Base-by-base conservation (phyloP, 2,329 filamentous ascomycete species). In the Talaromyces sp. region DNA sequence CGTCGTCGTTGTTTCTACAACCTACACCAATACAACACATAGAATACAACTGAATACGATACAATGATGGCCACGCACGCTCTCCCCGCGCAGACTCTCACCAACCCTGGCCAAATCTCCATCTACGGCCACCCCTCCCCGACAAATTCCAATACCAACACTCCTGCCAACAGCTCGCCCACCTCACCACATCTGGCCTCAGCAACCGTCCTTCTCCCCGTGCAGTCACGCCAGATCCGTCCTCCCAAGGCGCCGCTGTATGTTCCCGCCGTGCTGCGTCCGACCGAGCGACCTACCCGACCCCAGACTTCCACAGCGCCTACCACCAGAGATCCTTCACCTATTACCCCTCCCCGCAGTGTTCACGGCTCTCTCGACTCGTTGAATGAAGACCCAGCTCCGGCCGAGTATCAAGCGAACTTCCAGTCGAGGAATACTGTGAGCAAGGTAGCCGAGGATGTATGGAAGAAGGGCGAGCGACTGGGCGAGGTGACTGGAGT, bases 181-280 rank as follows among this genome's bases (percentile, higher is more conserved):
- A 82, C 82, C 19, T 83, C 84, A 6, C 83, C 84, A 58, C 80
- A 80, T 27, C 72, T 78, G 60, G 69, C 74, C n/a, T 74, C 73
- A n/a, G 72, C 75, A n/a, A 66, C 74, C 0, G 69, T 76, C 17
- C 74, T 73, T 60, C 71, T 79, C 10, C 78, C 77, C 2, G 68
- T 80, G 54, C 83, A 84, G 67, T 80, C 81, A 27, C 83, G 84
- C 67, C 85, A 88, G 76, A 77, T 88, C 66, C 84, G 86, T 64
- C 85, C 85, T 25, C 82, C 83, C 58, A 87, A 88, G 74, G 82
- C 83, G 25, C 86, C 87, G 36, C 80, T 88, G 61, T 89, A 89
- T 72, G 83, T 88, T 25, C 87, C 87, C 27, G 87, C 87, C 11
- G 87, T 84, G 7, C 78, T 89, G 68, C 82, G 87, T 63, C 86